These are phyloP conservation scores for Coemansia sp. DNA, from an alignment of 192 early-diverging fungal genomes.

Conservation along the genomic window DNA sequence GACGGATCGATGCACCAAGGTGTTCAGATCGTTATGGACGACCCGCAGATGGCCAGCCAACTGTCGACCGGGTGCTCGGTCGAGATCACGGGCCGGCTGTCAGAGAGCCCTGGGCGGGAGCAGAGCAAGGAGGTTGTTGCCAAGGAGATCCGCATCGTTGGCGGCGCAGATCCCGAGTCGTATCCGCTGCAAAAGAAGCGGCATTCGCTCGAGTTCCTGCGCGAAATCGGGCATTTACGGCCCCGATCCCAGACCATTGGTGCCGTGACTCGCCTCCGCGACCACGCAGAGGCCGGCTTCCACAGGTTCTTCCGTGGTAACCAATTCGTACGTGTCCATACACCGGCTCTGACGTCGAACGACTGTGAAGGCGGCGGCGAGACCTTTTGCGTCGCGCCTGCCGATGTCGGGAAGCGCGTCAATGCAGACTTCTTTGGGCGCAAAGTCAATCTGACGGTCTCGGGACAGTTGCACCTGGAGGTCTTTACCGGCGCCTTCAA, in stretches of 20 bases:
- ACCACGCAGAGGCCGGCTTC: constrained; percentile 58
- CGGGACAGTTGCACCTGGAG: constrained; percentile 82
- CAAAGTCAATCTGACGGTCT: constrained; percentile 75
- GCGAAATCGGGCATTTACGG: constrained; percentile 70
- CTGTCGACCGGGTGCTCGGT: constrained; percentile 70
- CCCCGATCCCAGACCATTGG: constrained; percentile 68
- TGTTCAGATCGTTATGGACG: constrained; percentile 58
- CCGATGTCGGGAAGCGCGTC: constrained; percentile 9
- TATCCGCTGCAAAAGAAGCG: constrained; percentile 86
- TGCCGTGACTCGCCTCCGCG: constrained; percentile 67
- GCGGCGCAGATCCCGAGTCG: constrained; percentile 49
- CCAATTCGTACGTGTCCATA: constrained; percentile 72
- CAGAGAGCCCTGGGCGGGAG: constrained; percentile 61
- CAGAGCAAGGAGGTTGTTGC: constrained; percentile 70
- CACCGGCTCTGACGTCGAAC: constrained; percentile 74
- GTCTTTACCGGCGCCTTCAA: constrained; percentile 62
- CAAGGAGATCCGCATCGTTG: constrained; percentile 13
- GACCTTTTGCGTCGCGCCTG: constrained; percentile 53
- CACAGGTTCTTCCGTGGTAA: constrained; percentile 66
- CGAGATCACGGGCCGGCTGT: constrained; percentile 60
- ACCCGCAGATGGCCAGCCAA: constrained; percentile 25
- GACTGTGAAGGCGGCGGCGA: constrained; percentile 92
- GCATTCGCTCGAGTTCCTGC: constrained; percentile 69
- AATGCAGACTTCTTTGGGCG: constrained; percentile 58
- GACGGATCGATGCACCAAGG: constrained; percentile 70